Base-by-base conservation (phyloP, 2,329 filamentous ascomycete species). In the Trichoderma citrinoviride region DNA sequence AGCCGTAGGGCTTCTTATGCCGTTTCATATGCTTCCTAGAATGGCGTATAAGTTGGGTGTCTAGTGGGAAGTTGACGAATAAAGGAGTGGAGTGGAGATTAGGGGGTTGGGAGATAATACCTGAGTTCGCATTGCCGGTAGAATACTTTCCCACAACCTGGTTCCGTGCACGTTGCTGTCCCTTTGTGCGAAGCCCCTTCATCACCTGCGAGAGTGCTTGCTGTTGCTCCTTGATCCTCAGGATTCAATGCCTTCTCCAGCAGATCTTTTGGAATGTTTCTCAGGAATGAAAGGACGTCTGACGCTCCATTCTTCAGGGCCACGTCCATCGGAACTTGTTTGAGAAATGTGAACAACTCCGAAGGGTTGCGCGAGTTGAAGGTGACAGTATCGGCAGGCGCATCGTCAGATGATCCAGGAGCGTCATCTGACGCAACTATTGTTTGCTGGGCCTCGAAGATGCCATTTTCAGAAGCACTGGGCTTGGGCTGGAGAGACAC, bases 11-110 rank as follows among this genome's bases (percentile, higher is more conserved):
- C 68, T 87, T 88, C 7, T 85, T 83, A 74, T 97, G 93, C 1
- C 93, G 87, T 73, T 92, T 94, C 75, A 86, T 81, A 74, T 97
- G 93, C 75, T 97, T 97, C 68, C 91, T 94, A 65, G 8, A 17
- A 37, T 33, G 15, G 6, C 15, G 33, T 33, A 40, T 60, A 8
- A 49, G 40, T 19, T 19, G 3, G 5, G 19, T 3, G 57, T 43
- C 23, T 21, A 10, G 4, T 21, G 5, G 10, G 15, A n/a, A 3
- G 4, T n/a, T 6, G 17, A 21, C 19, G 6, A 23, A 8, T 1
- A 15, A 37, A 7, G 33, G 15, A 21, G 33, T 12, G 19, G 15
- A 37, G 15, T 14, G 17, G 6, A 53, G 27, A 21, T 15, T 0
- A 33, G 17, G 33, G 33, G 23, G 33, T 0, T 6, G 27, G 12